A percentile compares a stretch with the other conserved stretches of the same genome.
These are phyloP conservation scores for Pyrenophora seminiperda DNA, from an alignment of 2,329 filamentous ascomycete species.

Conservation along the genomic window DNA sequence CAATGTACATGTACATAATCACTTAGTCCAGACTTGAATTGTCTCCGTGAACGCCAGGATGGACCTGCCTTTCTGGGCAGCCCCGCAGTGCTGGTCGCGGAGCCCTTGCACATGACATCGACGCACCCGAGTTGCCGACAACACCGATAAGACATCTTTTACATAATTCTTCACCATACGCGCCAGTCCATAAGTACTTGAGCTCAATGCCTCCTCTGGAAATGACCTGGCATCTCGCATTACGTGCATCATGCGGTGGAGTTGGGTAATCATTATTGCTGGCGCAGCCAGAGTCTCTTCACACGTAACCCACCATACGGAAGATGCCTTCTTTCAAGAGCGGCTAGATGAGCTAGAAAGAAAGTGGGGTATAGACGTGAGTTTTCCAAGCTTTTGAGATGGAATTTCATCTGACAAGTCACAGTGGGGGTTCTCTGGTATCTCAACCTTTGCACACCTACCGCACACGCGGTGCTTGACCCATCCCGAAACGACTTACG, in stretches of 20 bases:
- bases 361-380: slow-evolving; percentile 52
- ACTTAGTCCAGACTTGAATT: background rate
- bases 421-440: slow-evolving; percentile 72
- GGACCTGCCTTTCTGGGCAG: slow-evolving; percentile 29
- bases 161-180: slow-evolving; percentile 37
- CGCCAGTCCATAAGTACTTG: slow-evolving; percentile 11
- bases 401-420: slow-evolving; percentile 12
- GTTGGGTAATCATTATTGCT: slow-evolving; percentile 16
- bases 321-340: slow-evolving; percentile 36
- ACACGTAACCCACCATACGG: slow-evolving; percentile 38
- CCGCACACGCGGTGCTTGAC: slow-evolving; percentile 56
- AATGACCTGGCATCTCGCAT: background rate
- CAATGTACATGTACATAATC: background rate
- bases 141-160: slow-evolving; percentile 39
- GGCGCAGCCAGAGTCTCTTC: slow-evolving; percentile 27
- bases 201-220: background rate
- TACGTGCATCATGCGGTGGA: slow-evolving; percentile 25
- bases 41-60: slow-evolving; percentile 7
- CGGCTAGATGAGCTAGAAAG: slow-evolving; percentile 42
- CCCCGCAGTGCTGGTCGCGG: slow-evolving; percentile 28
- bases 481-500: slow-evolving; percentile 51
- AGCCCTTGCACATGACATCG: slow-evolving; percentile 10
- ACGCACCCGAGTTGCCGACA: too few relatives aligned
- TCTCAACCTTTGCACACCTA: slow-evolving; percentile 61
- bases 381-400: background rate